Conservation (phyloP, 306 rosid species). For the Abrus pulchellus region DNA sequence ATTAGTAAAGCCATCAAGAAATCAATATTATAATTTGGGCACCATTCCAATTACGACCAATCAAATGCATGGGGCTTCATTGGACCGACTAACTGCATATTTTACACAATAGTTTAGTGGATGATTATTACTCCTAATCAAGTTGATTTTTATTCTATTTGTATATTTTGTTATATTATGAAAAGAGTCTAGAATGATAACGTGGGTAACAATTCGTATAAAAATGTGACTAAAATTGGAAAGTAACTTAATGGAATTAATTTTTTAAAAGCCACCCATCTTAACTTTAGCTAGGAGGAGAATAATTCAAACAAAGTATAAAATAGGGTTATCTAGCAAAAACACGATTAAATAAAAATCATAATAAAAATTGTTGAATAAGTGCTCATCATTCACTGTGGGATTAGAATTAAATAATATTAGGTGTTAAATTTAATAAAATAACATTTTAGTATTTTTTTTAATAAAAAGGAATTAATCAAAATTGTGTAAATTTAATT, state of each 20-base stretch:
- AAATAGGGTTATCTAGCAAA: constrained; percentile 15
- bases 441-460: too few species aligned
- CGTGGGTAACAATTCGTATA: constrained; percentile 42
- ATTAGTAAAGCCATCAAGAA: constrained; percentile 44
- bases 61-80: constrained; percentile 39
- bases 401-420: too few species aligned
- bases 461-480: too few species aligned
- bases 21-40: constrained; percentile 20
- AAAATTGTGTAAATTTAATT: too few species aligned
- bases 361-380: constrained; percentile 25
- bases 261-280: constrained; percentile 44
- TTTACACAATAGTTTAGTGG: constrained; percentile 31
- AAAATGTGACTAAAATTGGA: constrained; percentile 41
- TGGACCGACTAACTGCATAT: constrained; percentile 40
- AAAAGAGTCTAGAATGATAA: constrained; percentile 42
- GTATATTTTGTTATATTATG: constrained; percentile 12
- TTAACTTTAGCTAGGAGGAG: constrained; percentile 43
- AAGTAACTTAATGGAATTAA: constrained; percentile 41
- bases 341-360: neutral
- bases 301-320: constrained; percentile 55
- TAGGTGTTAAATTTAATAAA: too few species aligned
- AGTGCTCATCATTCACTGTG: neutral
- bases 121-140: constrained; percentile 40
- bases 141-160: constrained; percentile 17
- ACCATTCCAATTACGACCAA: constrained; percentile 46